A percentile compares a stretch with the other conserved stretches of the same genome.
Conservation (phyloP, 164 flowering plant genomes). For the Litsea cubeba region DNA sequence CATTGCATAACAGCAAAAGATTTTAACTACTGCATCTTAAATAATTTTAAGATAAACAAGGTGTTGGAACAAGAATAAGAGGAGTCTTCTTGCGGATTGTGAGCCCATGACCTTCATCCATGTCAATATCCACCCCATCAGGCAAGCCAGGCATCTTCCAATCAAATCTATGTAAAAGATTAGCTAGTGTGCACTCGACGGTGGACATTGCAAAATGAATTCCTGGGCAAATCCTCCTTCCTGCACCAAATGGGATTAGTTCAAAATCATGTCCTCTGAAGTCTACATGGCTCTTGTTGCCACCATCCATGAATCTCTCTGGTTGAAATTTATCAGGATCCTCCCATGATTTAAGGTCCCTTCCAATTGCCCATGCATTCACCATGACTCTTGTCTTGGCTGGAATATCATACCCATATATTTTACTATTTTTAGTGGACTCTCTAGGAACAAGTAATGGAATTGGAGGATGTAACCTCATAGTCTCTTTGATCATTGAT, state of each 20-base stretch:
- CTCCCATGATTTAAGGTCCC: constrained; percentile 24
- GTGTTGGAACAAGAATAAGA: not conserved
- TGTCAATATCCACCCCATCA: constrained; percentile 9
- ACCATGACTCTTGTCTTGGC: constrained; percentile 21
- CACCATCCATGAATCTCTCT: constrained; percentile 19
- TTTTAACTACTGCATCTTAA: too few relatives aligned
- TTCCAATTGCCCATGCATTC: constrained; percentile 28
- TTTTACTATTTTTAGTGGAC: constrained; percentile 13
- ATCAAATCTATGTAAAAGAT: constrained; percentile 25
- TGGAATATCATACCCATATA: constrained; percentile 23
- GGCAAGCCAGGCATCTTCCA: constrained; percentile 32
- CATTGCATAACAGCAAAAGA: too few relatives aligned
- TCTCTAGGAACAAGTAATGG: constrained; percentile 31
- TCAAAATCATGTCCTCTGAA: constrained; percentile 31
- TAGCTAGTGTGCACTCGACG: constrained; percentile 21
- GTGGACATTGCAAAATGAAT: constrained; percentile 19
- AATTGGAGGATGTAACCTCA: constrained; percentile 30
- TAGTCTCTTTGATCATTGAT: constrained; percentile 27
- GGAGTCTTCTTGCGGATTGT: not conserved
- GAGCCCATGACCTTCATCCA: constrained; percentile 23
- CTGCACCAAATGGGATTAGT: constrained; percentile 31
- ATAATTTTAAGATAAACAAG: not conserved
- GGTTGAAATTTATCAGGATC: constrained; percentile 26
- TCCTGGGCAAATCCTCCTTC: constrained; percentile 29
- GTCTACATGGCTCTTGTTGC: constrained; percentile 7